phyloP scores from a whole-genome alignment of 805 yeast species.

The Debaryomyces castellii region DNA sequence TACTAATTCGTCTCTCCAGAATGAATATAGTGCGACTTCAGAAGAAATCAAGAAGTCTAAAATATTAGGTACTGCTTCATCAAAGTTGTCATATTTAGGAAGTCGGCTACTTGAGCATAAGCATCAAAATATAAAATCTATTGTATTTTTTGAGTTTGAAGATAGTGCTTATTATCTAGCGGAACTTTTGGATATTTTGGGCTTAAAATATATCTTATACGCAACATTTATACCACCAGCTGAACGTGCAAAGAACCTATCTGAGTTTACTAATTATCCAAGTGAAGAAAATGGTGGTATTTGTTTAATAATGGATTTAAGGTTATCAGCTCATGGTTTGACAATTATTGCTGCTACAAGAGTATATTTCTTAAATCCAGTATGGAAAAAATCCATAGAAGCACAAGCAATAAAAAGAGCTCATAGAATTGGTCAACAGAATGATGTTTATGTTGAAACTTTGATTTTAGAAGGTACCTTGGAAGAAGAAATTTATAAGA shows the following conservation, averaged over 20 bases:
- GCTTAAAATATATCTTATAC: slow-evolving; percentile 61
- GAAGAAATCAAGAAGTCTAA: slow-evolving; percentile 28
- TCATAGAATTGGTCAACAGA: slow-evolving; percentile 69
- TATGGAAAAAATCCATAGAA: slow-evolving; percentile 67
- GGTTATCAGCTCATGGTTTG: slow-evolving; percentile 67
- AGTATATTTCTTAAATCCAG: slow-evolving; percentile 70
- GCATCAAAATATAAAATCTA: slow-evolving; percentile 45
- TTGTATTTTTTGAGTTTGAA: slow-evolving; percentile 70
- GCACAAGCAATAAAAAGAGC: slow-evolving; percentile 79
- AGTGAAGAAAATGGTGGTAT: slow-evolving; percentile 42
- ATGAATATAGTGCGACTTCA: slow-evolving; percentile 23
- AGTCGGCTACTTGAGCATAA: slow-evolving; percentile 56
- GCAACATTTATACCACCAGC: slow-evolving; percentile 55
- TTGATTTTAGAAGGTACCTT: slow-evolving; percentile 59
- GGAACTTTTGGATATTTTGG: slow-evolving; percentile 61
- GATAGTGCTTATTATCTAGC: slow-evolving; percentile 69
- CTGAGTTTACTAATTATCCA: slow-evolving; percentile 46
- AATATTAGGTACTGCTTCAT: slow-evolving; percentile 61
- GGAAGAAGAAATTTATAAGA: slow-evolving; percentile 65
- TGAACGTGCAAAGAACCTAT: slow-evolving; percentile 52
- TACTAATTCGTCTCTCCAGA: slow-evolving; percentile 10
- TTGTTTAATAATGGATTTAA: slow-evolving; percentile 63
- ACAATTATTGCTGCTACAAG: slow-evolving; percentile 67
- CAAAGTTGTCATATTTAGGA: slow-evolving; percentile 61
- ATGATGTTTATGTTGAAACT: slow-evolving; percentile 69